Evolutionary conservation across 2,329 filamentous ascomycete genomes (phyloP).

Genomic region (Stemphylium lycopersici): DNA sequence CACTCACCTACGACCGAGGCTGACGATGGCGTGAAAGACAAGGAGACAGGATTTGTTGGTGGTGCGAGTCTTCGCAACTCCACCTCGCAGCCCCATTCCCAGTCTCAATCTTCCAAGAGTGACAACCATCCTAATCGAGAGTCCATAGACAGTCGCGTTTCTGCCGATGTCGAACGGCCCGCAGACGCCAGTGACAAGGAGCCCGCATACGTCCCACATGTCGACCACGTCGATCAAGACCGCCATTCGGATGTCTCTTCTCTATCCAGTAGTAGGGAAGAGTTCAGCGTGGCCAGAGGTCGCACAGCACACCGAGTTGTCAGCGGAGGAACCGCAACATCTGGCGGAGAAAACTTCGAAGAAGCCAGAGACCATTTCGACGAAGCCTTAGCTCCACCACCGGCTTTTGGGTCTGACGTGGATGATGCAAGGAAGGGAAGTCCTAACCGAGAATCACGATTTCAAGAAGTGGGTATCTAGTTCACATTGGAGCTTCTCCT

Average conservation of each 20-base stretch:
- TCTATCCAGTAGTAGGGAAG: constrained; percentile 32
- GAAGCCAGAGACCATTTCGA: constrained; percentile 60
- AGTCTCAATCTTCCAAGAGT: constrained; percentile 13
- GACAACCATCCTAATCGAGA: constrained; percentile 10
- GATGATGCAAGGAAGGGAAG: constrained; percentile 37
- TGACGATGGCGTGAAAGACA: constrained; percentile 25
- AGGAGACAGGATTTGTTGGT: constrained; percentile 50
- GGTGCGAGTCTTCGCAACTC: constrained; percentile 50
- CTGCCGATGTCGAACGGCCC: constrained; percentile 13
- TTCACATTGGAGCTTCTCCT: background rate
- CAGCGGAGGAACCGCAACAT: constrained; percentile 43
- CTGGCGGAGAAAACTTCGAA: constrained; percentile 56
- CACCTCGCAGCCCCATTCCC: constrained; percentile 24
- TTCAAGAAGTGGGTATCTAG: constrained; percentile 42
- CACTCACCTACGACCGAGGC: constrained; percentile 24
- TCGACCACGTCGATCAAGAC: constrained; percentile 12
- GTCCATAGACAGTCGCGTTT: constrained; percentile 7
- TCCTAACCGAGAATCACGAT: constrained; percentile 42
- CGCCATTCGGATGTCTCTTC: constrained; percentile 45
- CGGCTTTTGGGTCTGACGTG: constrained; percentile 42
- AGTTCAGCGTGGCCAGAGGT: constrained; percentile 19
- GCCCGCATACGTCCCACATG: constrained; percentile 20
- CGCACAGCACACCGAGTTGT: constrained; percentile 28
- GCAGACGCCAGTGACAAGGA: constrained; percentile 21
- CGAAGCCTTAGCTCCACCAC: constrained; percentile 51